Evolutionary conservation across 768 basidiomycete genomes (phyloP).

Genomic region (Filobasidium floriforme): DNA sequence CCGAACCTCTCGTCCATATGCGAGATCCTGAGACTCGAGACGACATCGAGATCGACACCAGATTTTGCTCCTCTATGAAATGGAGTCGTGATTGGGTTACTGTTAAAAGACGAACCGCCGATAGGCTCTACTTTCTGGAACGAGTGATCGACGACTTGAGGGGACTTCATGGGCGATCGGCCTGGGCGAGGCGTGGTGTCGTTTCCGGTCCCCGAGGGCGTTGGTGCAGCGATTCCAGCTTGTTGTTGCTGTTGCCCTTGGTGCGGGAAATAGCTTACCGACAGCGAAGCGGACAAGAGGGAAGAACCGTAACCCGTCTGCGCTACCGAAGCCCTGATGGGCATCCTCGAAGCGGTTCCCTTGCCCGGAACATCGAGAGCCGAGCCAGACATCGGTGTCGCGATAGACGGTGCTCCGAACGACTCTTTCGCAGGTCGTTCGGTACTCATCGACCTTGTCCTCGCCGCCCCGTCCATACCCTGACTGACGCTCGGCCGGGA

Average conservation of each 20-base stretch:
- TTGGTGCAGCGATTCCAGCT: not conserved
- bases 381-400: too few species aligned
- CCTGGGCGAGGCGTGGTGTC: not conserved
- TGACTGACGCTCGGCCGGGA: not conserved
- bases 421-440: not conserved
- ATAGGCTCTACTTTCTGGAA: not conserved
- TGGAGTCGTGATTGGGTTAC: conserved; percentile 16
- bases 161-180: not conserved
- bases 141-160: not conserved
- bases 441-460: not conserved
- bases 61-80: conserved; percentile 8
- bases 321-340: not conserved
- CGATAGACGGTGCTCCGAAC: not conserved
- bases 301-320: conserved; percentile 20
- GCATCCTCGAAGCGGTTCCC: not conserved
- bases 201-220: not conserved
- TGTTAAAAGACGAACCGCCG: not conserved
- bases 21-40: conserved; percentile 18
- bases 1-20: conserved; percentile 14
- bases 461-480: not conserved
- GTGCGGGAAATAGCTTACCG: conserved; percentile 25
- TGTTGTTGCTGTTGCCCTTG: not conserved
- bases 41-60: conserved; percentile 24
- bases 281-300: conserved; percentile 34
- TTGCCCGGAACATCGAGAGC: not conserved